Conservation (phyloP, 1,139 yeast genomes). For the Kodamaea ohmeri region DNA sequence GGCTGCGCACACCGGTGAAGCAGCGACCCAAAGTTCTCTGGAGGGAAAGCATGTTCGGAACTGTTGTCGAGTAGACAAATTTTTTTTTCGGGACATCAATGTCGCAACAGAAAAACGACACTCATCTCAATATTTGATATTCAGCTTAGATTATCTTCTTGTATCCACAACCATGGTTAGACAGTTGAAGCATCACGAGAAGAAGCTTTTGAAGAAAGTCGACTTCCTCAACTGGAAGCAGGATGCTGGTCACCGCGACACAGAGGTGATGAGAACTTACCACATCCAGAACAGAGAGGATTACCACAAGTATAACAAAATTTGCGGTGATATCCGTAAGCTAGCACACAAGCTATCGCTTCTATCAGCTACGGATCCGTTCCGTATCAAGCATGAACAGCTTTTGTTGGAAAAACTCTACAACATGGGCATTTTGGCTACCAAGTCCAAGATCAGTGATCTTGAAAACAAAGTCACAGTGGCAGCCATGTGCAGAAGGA, state of each 20-base stretch:
- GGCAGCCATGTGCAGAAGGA: conserved; percentile 84
- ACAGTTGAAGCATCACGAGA: conserved; percentile 90
- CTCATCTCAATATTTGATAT: conserved; percentile 9
- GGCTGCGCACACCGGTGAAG: conserved; percentile 14
- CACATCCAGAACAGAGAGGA: conserved; percentile 94
- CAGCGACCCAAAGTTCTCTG: background rate
- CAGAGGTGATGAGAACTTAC: conserved; percentile 92
- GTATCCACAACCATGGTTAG: conserved; percentile 63
- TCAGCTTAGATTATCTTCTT: background rate
- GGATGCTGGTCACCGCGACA: conserved; percentile 91
- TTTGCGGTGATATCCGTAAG: conserved; percentile 88
- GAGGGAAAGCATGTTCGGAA: background rate
- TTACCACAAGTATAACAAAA: conserved; percentile 86
- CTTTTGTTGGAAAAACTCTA: conserved; percentile 80
- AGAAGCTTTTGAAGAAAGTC: conserved; percentile 89
- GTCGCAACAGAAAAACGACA: conserved; percentile 6
- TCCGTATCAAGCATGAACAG: conserved; percentile 83
- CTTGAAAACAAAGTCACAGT: conserved; percentile 90
- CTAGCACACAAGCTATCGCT: conserved; percentile 82
- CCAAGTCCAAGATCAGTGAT: conserved; percentile 88
- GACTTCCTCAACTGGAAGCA: conserved; percentile 98
- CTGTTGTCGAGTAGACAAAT: background rate
- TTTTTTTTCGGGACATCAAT: conserved; percentile 1
- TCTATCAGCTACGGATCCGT: conserved; percentile 82
- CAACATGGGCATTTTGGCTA: conserved; percentile 80